Conservation (phyloP, 345 rosid genomes). For the Psidium friedrichsthalianum region DNA sequence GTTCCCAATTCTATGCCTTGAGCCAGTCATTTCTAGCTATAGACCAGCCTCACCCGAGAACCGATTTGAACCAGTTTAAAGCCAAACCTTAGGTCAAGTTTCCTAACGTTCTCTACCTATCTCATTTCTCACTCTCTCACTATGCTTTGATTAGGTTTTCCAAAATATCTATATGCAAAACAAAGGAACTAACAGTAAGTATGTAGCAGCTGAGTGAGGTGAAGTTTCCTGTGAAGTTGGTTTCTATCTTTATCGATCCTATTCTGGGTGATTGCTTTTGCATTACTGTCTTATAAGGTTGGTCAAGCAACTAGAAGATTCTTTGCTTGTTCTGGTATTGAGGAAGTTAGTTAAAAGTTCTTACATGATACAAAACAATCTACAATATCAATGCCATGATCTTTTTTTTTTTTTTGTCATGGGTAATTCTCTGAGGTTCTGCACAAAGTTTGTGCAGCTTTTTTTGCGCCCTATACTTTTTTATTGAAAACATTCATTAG, state of each 20-base stretch:
- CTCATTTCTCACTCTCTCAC: not conserved
- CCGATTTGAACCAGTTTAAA: not conserved
- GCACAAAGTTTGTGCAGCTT: not conserved
- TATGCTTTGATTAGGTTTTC: not conserved
- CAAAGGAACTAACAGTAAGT: conserved; percentile 12
- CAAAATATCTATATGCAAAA: not conserved
- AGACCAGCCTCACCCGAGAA: not conserved
- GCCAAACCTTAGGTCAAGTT: not conserved
- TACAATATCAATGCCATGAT: not conserved
- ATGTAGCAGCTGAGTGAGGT: conserved; percentile 35
- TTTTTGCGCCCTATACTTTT: not conserved
- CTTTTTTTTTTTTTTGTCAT: not conserved
- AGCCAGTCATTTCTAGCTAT: not conserved
- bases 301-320: not conserved
- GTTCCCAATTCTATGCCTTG: not conserved
- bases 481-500: not conserved
- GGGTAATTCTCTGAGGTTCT: not conserved
- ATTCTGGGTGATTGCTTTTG: not conserved
- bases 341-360: not conserved
- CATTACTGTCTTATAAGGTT: not conserved
- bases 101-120: not conserved
- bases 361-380: not conserved
- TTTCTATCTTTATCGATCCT: not conserved
- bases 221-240: not conserved
- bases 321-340: not conserved